phyloP scores from a whole-genome alignment of 2,329 filamentous ascomycete species.

The Xylaria sp. region DNA sequence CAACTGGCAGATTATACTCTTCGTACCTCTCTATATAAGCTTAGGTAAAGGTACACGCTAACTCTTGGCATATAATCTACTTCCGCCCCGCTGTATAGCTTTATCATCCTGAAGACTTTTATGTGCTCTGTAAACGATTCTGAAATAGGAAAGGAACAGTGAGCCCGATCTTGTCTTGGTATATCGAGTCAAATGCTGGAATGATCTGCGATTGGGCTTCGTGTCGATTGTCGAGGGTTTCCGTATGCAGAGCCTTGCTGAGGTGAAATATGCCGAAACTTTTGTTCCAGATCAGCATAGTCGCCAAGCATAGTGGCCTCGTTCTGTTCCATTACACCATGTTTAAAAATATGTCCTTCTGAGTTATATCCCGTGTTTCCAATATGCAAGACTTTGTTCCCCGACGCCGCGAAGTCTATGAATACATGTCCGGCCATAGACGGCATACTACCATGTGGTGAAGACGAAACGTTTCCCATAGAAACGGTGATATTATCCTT shows the following conservation, averaged over 20 bases:
- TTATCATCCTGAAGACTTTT: no score
- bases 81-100: no score
- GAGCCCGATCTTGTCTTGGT: no score
- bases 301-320: conserved; percentile 7
- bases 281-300: conserved; percentile 12
- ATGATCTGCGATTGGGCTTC: no score
- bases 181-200: no score
- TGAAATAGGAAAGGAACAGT: no score
- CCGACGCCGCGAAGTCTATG: not conserved
- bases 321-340: conserved; percentile 12
- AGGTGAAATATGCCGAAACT: not conserved
- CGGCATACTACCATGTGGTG: not conserved
- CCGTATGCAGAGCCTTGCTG: not conserved
- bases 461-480: conserved; percentile 12
- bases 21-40: no score
- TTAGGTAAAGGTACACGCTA: no score
- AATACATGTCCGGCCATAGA: conserved; percentile 6
- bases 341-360: conserved; percentile 13
- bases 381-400: conserved; percentile 11
- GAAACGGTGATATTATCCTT: conserved; percentile 5
- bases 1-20: no score
- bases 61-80: no score
- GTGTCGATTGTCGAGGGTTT: no score
- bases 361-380: conserved; percentile 7
- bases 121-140: no score